A percentile compares a stretch with the other conserved stretches of the same genome.
These are phyloP conservation scores for Umbelopsis sp. DNA, from an alignment of 371 early-diverging fungal genomes.

Conservation along the genomic window DNA sequence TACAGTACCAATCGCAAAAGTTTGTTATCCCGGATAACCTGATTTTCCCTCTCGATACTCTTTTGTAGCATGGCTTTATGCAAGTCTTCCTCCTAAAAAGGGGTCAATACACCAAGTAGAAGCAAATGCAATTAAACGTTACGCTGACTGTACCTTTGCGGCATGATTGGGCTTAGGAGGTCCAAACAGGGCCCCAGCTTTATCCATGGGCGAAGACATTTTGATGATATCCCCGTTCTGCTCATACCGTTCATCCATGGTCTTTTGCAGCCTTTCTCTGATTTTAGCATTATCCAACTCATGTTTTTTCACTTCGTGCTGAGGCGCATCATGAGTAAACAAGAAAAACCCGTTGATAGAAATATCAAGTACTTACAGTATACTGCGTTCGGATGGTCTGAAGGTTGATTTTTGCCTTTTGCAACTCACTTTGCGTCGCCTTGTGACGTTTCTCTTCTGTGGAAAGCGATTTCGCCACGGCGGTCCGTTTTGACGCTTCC, in stretches of 20 bases:
- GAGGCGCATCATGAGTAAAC: not conserved
- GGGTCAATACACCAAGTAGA: not conserved
- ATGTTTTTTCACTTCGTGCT: constrained; percentile 49
- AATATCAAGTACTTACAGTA: constrained; percentile 31
- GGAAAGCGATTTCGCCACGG: constrained; percentile 4
- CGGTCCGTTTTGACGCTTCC: not conserved
- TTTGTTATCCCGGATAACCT: not conserved
- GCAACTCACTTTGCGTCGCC: constrained; percentile 40
- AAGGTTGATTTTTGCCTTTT: constrained; percentile 45
- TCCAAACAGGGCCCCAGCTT: constrained; percentile 11
- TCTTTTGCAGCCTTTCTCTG: constrained; percentile 40
- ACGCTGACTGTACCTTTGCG: not conserved
- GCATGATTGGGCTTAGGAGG: not conserved
- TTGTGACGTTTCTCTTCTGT: constrained; percentile 25
- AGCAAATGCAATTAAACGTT: not conserved
- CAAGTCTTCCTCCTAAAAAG: not conserved
- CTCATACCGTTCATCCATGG: constrained; percentile 34
- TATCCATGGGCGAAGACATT: not conserved
- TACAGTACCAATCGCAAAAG: not conserved
- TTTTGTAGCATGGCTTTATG: constrained; percentile 5
- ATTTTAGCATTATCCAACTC: constrained; percentile 45
- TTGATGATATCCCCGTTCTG: not conserved
- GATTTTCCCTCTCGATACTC: not conserved
- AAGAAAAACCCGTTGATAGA: no score
- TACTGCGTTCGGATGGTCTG: constrained; percentile 52